Percentiles rank a stretch among this genome's conserved stretches.
These are phyloP conservation scores for Aspergillus carlsbadensis DNA, from an alignment of 495 filamentous ascomycete genomes.

Conservation along the genomic window DNA sequence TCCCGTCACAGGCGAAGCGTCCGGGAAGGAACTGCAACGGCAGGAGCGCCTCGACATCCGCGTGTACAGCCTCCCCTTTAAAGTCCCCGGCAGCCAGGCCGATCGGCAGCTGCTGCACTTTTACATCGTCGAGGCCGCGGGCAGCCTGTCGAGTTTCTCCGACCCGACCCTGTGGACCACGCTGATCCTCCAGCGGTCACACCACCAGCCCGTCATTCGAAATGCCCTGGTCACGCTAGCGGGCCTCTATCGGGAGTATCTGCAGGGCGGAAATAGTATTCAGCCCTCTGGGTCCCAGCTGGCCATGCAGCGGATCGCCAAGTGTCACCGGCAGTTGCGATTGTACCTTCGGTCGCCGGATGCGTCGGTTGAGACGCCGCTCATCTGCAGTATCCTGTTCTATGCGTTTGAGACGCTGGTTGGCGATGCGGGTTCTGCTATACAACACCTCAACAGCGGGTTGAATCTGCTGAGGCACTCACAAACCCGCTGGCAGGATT, in stretches of 20 bases:
- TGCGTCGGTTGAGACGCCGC: constrained; percentile 21
- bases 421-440: constrained; percentile 24
- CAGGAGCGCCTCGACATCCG: constrained; percentile 10
- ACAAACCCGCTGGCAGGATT: not conserved
- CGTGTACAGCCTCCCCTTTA: constrained; percentile 34
- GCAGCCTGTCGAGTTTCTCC: constrained; percentile 38
- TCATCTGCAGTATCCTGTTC: constrained; percentile 35
- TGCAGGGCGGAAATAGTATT: not conserved
- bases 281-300: not conserved
- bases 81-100: constrained; percentile 29
- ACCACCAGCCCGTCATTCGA: constrained; percentile 37
- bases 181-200: constrained; percentile 36
- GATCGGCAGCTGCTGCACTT: constrained; percentile 42
- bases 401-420: constrained; percentile 29
- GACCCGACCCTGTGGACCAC: constrained; percentile 40
- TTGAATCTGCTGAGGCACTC: constrained; percentile 21
- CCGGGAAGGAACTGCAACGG: not conserved
- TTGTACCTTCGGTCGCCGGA: constrained; percentile 17
- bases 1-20: not conserved
- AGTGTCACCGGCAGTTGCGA: constrained; percentile 23
- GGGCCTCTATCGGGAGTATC: constrained; percentile 18
- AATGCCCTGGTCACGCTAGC: constrained; percentile 43
- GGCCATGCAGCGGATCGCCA: constrained; percentile 18
- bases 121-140: constrained; percentile 30
- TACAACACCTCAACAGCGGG: constrained; percentile 29